A percentile compares a stretch with the other conserved stretches of the same genome.
Evolutionary conservation across 2,329 filamentous ascomycete species (phyloP).

Genomic region (Dryadomyces quercus-mongolicae): DNA sequence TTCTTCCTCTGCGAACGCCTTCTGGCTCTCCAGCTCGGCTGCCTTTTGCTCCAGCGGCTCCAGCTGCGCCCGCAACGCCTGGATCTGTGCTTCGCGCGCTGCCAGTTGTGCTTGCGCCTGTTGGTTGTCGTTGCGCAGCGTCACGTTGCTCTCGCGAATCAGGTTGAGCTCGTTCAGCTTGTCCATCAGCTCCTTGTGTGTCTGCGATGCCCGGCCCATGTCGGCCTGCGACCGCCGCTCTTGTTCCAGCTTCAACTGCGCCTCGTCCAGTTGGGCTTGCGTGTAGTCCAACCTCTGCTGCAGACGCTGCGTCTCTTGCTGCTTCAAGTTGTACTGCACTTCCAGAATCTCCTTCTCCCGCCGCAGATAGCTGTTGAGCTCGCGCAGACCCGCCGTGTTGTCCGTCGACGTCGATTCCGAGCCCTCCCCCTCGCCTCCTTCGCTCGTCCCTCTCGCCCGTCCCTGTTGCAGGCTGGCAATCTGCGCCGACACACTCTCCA

Average conservation of each 20-base stretch:
- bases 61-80: conserved; percentile 62
- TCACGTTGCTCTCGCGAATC: conserved; percentile 88
- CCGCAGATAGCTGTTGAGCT: conserved; percentile 82
- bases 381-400: conserved; percentile 65
- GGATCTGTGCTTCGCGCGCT: conserved; percentile 62
- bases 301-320: conserved; percentile 76
- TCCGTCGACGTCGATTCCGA: conserved; percentile 22
- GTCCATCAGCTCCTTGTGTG: conserved; percentile 82
- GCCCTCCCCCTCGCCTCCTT: conserved; percentile 10
- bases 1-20: conserved; percentile 74
- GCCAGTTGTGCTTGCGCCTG: conserved; percentile 65
- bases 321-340: conserved; percentile 84
- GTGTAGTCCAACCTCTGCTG: conserved; percentile 84
- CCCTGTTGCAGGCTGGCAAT: conserved; percentile 70
- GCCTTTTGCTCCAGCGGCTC: conserved; percentile 74
- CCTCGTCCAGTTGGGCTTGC: conserved; percentile 79
- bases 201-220: conserved; percentile 58
- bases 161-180: conserved; percentile 93
- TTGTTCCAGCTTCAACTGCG: conserved; percentile 78
- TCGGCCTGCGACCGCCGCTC: conserved; percentile 70
- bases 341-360: conserved; percentile 97
- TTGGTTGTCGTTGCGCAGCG: conserved; percentile 74
- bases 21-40: conserved; percentile 68
- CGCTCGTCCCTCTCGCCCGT: conserved; percentile 30
- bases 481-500: conserved; percentile 72